phyloP scores from a whole-genome alignment of 257 asterid genomes.

The Nicotiana paniculata region DNA sequence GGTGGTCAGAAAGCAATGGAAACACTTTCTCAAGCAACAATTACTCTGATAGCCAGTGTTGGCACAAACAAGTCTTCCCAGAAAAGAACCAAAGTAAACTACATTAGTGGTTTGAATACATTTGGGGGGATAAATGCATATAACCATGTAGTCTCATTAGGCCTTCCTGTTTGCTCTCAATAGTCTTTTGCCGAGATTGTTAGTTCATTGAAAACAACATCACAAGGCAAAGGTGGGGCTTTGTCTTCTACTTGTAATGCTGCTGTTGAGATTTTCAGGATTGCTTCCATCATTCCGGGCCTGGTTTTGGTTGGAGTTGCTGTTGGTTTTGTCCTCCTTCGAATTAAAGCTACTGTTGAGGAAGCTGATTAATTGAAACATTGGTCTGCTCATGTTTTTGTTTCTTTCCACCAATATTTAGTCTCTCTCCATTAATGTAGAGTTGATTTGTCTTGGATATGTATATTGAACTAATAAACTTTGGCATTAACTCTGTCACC shows the following conservation, averaged over 20 bases:
- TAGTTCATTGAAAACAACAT: constrained; percentile 33
- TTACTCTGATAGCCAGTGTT: constrained; percentile 27
- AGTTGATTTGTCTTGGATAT: constrained; percentile 26
- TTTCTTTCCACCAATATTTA: constrained; percentile 17
- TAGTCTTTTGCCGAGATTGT: constrained; percentile 56
- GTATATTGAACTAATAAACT: constrained; percentile 5
- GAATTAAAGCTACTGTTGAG: constrained; percentile 60
- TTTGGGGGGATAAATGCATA: constrained; percentile 79
- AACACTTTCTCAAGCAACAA: constrained; percentile 31
- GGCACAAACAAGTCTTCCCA: constrained; percentile 26
- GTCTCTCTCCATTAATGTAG: constrained; percentile 17
- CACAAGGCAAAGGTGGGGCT: constrained; percentile 33
- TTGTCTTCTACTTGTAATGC: constrained; percentile 56
- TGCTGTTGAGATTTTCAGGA: constrained; percentile 53
- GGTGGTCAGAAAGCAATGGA: constrained; percentile 34
- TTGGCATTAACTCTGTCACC: not conserved
- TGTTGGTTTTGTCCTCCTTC: constrained; percentile 74
- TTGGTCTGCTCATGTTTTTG: constrained; percentile 2
- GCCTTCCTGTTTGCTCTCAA: constrained; percentile 50
- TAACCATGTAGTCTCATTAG: constrained; percentile 46
- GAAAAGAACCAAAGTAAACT: constrained; percentile 36
- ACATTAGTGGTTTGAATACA: constrained; percentile 58
- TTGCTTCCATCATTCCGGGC: constrained; percentile 59
- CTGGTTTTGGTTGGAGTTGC: constrained; percentile 72
- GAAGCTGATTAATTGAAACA: constrained; percentile 48